Conservation (phyloP, 2,329 filamentous ascomycete species). For the Curvularia sp. region DNA sequence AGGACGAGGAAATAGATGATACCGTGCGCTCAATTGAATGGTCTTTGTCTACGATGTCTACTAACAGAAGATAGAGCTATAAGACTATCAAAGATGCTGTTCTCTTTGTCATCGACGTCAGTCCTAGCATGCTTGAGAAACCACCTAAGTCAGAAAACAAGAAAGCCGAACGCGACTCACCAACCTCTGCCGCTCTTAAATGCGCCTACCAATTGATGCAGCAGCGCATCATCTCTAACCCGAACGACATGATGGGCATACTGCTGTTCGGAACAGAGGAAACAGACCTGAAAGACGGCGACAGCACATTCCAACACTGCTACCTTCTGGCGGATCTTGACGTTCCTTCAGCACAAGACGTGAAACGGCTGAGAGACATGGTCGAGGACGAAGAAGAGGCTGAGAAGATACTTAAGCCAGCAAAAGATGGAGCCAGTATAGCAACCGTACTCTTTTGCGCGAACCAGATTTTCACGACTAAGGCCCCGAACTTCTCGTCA, state of each 20-base stretch:
- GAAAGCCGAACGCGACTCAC: slow-evolving; percentile 79
- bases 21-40: slow-evolving; percentile 54
- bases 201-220: slow-evolving; percentile 96
- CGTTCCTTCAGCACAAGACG: slow-evolving; percentile 83
- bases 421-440: slow-evolving; percentile 76
- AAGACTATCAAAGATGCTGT: slow-evolving; percentile 96
- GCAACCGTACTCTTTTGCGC: slow-evolving; percentile 91
- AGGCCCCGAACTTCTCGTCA: slow-evolving; percentile 91
- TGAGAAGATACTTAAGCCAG: slow-evolving; percentile 72
- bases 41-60: background rate
- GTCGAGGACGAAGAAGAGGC: slow-evolving; percentile 80
- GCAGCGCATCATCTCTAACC: slow-evolving; percentile 96
- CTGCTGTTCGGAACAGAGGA: slow-evolving; percentile 88
- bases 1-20: slow-evolving; percentile 74
- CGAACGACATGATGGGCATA: slow-evolving; percentile 96
- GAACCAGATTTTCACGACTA: slow-evolving; percentile 95
- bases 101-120: slow-evolving; percentile 93
- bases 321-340: slow-evolving; percentile 90
- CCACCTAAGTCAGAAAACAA: slow-evolving; percentile 69
- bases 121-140: slow-evolving; percentile 78
- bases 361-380: slow-evolving; percentile 77
- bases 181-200: slow-evolving; percentile 84
- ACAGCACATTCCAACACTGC: slow-evolving; percentile 82
- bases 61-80: slow-evolving; percentile 66
- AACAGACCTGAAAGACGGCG: slow-evolving; percentile 59